Evolutionary conservation across 495 filamentous ascomycete species (phyloP), one percentile per base, ranked within the genome.

Genomic region (Xylaria cubensis): DNA sequence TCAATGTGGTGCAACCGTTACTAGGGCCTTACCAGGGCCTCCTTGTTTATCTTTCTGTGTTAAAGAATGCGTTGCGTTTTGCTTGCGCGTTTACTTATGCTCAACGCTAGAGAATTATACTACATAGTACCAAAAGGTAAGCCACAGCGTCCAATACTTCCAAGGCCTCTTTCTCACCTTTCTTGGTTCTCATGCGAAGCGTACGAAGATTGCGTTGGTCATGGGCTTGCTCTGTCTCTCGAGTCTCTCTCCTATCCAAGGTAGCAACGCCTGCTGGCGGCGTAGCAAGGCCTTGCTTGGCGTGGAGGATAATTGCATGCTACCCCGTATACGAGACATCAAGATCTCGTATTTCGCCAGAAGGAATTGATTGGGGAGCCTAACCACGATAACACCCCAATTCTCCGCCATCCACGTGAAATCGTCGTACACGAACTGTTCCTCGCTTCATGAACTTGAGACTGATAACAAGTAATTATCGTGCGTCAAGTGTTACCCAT

Each of bases 231-330:
- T n/a, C n/a, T n/a, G n/a, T n/a, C 29, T 39, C 55, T 15, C 12
- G 32, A 34, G 32, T 34, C 36, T 39, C 36, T 8, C 5, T 8
- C 29, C 26, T 32, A 34, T 34, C 17, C 21, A 42, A 42, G 39
- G 39, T 42, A 44, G 56, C 32, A 63, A 63, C 58, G 42, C 21
- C 50, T 21, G 24, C 48, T 32, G 42, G 58, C 68, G 56, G n/a
- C 34, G 39, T 59, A 59, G 39, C 21, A 51, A 53, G 44, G 44
- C 4, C 69, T 71, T 71, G 61, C 69, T 71, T 71, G 61, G 69
- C 63, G 70, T 58, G 69, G 70, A 55, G 63, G 34, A 67, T 66
- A 58, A 46, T 58, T 67, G 51, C 70, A 72, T 72, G 62, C 69
- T 39, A 64, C 32, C 59, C 46, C 39, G 9, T 58, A 65, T 71